These are phyloP conservation scores for Amorphotheca resinae DNA, from an alignment of 495 filamentous ascomycete genomes.

Conservation along the genomic window DNA sequence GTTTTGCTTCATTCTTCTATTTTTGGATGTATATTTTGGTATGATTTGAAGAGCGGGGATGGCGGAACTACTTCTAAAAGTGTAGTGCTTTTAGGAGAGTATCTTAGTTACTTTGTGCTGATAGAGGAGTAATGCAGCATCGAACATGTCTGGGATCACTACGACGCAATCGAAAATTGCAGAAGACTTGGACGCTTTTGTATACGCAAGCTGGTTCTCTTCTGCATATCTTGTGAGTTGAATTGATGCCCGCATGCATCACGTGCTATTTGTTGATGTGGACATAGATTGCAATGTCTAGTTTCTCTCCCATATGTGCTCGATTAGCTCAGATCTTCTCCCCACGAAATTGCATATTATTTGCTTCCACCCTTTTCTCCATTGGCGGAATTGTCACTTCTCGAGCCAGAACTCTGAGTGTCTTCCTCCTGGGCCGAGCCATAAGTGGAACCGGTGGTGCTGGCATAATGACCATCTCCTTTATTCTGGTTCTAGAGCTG, in stretches of 20 bases:
- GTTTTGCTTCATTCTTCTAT: too few species aligned
- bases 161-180: constrained; percentile 65
- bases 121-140: constrained; percentile 27
- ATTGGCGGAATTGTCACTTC: constrained; percentile 51
- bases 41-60: background rate
- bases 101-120: too few species aligned
- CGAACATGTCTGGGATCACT: constrained; percentile 66
- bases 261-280: constrained; percentile 19
- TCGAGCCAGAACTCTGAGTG: constrained; percentile 36
- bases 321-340: constrained; percentile 57
- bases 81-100: background rate
- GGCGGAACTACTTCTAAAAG: too few species aligned
- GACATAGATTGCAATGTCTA: constrained; percentile 48
- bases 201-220: constrained; percentile 62
- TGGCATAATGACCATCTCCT: constrained; percentile 50
- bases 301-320: constrained; percentile 50
- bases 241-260: background rate
- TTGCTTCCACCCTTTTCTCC: constrained; percentile 41
- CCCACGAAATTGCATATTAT: constrained; percentile 45
- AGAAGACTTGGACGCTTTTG: constrained; percentile 57
- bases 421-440: constrained; percentile 54
- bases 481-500: constrained; percentile 59
- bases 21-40: too few species aligned
- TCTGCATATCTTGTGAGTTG: constrained; percentile 42
- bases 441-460: constrained; percentile 53